These are phyloP conservation scores for Trichaptum fuscoviolaceum DNA, from an alignment of 768 basidiomycete genomes.

Conservation along the genomic window DNA sequence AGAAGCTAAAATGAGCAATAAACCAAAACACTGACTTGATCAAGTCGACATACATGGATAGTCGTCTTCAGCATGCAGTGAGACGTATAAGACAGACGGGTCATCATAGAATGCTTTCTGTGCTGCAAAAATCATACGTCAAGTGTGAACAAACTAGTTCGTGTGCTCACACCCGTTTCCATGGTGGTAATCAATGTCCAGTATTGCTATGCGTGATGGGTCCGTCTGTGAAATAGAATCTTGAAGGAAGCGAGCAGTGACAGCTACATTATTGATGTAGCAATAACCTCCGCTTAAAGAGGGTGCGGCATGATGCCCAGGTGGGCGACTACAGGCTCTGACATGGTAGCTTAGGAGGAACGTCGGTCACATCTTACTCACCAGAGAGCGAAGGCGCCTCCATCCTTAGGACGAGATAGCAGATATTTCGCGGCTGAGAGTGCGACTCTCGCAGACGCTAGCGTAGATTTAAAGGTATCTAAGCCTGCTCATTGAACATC, in stretches of 20 bases:
- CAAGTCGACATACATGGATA: constrained; percentile 25
- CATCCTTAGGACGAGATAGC: constrained; percentile 10
- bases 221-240: not conserved
- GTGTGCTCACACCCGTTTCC: constrained; percentile 26
- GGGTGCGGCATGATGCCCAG: constrained; percentile 28
- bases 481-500: too few relatives aligned
- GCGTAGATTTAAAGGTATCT: constrained; percentile 26
- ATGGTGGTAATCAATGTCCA: constrained; percentile 34
- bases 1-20: not conserved
- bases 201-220: constrained; percentile 21
- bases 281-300: constrained; percentile 30
- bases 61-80: constrained; percentile 26
- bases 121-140: constrained; percentile 12
- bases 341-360: not conserved
- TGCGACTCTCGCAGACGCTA: constrained; percentile 24
- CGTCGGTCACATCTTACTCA: constrained; percentile 7
- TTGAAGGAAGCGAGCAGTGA: constrained; percentile 26
- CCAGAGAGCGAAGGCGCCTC: constrained; percentile 21
- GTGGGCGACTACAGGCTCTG: constrained; percentile 21
- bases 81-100: constrained; percentile 26
- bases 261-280: constrained; percentile 28
- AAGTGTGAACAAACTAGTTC: not conserved
- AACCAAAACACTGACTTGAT: not conserved
- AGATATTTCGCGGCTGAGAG: constrained; percentile 19
- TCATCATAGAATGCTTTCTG: constrained; percentile 29